A percentile compares a stretch with the other conserved stretches of the same genome.
These are phyloP conservation scores for Ascosphaera acerosa DNA, from an alignment of 2,329 filamentous ascomycete species.

Conservation along the genomic window DNA sequence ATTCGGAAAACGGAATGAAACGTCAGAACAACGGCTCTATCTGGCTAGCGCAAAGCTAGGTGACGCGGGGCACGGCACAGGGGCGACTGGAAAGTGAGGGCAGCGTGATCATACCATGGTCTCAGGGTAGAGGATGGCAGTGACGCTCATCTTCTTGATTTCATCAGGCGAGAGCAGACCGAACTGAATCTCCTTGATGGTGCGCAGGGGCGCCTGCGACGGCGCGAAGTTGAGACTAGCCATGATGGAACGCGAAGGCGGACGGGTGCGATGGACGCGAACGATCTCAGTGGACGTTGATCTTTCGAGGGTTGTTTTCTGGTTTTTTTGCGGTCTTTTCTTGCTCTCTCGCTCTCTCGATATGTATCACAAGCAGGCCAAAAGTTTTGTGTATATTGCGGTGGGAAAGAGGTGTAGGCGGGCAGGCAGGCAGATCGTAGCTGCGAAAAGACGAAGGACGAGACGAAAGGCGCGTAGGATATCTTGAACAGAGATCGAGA, in stretches of 20 bases:
- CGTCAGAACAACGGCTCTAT: too few species aligned
- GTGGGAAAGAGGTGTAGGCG: neutral
- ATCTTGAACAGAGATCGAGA: too few species aligned
- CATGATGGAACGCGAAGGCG: conserved; percentile 35
- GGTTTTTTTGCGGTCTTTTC: neutral
- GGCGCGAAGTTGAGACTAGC: conserved; percentile 75
- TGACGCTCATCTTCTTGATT: conserved; percentile 97
- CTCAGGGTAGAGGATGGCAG: conserved; percentile 91
- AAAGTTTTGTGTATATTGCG: neutral
- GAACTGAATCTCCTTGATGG: conserved; percentile 97
- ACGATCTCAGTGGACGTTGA: too few species aligned
- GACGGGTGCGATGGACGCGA: conserved; percentile 3
- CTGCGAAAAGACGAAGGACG: too few species aligned
- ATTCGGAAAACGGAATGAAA: conserved; percentile 6
- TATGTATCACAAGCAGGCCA: neutral
- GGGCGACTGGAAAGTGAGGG: neutral
- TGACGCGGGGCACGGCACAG: too few species aligned
- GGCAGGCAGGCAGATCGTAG: neutral
- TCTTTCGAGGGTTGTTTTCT: neutral
- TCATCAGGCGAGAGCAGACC: conserved; percentile 93
- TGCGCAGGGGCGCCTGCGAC: conserved; percentile 88
- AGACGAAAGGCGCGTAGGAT: too few species aligned
- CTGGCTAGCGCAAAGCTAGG: too few species aligned
- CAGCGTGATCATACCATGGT: conserved; percentile 42
- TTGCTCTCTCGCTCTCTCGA: neutral